Percentiles rank a stretch among this genome's conserved stretches.
phyloP scores from a whole-genome alignment of 257 asterid species.

The Salvia rosmarinus region DNA sequence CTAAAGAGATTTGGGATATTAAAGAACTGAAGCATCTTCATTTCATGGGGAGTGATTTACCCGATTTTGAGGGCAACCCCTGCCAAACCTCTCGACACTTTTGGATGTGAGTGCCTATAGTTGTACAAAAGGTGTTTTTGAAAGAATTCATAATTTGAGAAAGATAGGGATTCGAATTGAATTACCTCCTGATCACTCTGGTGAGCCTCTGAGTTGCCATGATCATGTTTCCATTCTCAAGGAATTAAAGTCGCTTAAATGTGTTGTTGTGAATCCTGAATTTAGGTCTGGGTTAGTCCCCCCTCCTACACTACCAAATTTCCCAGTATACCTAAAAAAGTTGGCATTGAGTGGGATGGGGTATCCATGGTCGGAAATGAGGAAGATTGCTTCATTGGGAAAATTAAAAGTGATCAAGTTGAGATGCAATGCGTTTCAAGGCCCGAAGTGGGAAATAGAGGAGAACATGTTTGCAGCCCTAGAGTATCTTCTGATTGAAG shows the following conservation, averaged over 20 bases:
- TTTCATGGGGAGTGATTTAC: constrained; percentile 19
- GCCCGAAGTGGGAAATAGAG: constrained; percentile 12
- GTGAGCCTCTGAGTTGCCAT: not conserved
- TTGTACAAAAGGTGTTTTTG: not conserved
- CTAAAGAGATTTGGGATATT: constrained; percentile 23
- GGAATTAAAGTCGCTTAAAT: constrained; percentile 8
- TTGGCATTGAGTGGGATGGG: constrained; percentile 35
- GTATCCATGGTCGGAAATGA: constrained; percentile 30
- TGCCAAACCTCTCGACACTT: constrained; percentile 25
- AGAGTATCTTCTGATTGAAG: constrained; percentile 29
- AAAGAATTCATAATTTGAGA: not conserved
- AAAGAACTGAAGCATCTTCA: constrained; percentile 20
- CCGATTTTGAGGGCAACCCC: not conserved
- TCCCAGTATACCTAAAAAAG: constrained; percentile 10
- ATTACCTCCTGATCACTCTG: not conserved
- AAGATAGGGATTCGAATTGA: constrained; percentile 20
- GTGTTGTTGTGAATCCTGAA: constrained; percentile 26
- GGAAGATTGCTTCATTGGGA: constrained; percentile 7
- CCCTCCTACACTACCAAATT: constrained; percentile 9
- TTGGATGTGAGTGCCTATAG: not conserved
- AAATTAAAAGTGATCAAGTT: constrained; percentile 25
- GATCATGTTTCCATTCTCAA: constrained; percentile 22
- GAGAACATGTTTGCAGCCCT: not conserved
- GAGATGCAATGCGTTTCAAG: constrained; percentile 24
- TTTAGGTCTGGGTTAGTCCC: not conserved